Conservation (phyloP, 2,329 filamentous ascomycete species). For the Aspergillus phoenicis region DNA sequence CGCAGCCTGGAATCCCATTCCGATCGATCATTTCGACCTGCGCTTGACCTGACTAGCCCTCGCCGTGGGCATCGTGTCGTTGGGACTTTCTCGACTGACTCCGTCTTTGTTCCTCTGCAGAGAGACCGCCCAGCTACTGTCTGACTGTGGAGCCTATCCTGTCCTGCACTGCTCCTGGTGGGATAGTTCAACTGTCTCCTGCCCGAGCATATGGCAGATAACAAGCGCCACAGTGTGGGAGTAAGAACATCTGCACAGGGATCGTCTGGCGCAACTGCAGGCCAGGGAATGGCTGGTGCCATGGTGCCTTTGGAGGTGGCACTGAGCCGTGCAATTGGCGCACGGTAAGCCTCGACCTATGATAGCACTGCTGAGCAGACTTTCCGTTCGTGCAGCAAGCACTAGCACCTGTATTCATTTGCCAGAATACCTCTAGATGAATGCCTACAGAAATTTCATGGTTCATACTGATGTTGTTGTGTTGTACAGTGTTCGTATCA, state of each 20-base stretch:
- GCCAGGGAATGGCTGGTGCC: slow-evolving; percentile 44
- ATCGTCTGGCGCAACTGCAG: slow-evolving; percentile 39
- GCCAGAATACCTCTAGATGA: not conserved
- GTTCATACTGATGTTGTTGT: slow-evolving; percentile 10
- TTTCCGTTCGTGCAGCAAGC: not conserved
- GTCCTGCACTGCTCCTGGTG: not conserved
- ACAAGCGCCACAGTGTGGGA: slow-evolving; percentile 59
- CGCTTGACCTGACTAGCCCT: not conserved
- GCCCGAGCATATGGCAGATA: slow-evolving; percentile 55
- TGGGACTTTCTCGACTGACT: not conserved
- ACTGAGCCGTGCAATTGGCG: slow-evolving; percentile 63
- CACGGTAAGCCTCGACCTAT: slow-evolving; percentile 53
- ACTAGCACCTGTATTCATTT: not conserved
- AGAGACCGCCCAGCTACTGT: not conserved
- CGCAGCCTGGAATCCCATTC: not conserved
- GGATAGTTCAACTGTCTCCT: not conserved
- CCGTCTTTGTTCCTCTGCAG: not conserved
- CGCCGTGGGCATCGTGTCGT: not conserved
- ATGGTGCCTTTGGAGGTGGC: slow-evolving; percentile 56
- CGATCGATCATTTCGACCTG: not conserved
- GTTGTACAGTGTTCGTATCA: slow-evolving; percentile 57
- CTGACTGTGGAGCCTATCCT: slow-evolving; percentile 1
- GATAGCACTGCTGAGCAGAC: not conserved
- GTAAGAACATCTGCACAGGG: slow-evolving; percentile 50
- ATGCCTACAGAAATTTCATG: not conserved